These are phyloP conservation scores for Boletales sp. DNA, from an alignment of 768 basidiomycete species.

Conservation along the genomic window DNA sequence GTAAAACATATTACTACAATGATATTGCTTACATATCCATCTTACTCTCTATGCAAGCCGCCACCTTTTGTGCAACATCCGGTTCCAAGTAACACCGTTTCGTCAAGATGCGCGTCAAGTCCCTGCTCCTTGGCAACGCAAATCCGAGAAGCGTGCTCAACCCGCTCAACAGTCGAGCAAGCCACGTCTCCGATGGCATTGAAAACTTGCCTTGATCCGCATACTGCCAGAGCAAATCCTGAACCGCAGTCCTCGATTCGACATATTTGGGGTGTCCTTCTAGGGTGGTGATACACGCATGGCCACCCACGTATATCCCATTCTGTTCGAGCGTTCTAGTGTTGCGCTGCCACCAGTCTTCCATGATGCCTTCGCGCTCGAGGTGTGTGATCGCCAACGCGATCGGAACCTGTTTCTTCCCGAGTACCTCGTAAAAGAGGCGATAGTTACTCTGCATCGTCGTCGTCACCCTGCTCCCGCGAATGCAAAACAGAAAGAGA, in stretches of 20 bases:
- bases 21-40: conserved; percentile 6
- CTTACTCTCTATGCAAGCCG: conserved; percentile 18
- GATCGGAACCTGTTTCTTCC: conserved; percentile 35
- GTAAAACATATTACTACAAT: conserved; percentile 4
- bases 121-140: conserved; percentile 16
- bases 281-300: conserved; percentile 30
- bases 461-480: conserved; percentile 27
- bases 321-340: conserved; percentile 11
- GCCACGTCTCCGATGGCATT: conserved; percentile 22
- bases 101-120: conserved; percentile 20
- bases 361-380: conserved; percentile 30
- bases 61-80: conserved; percentile 22
- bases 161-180: conserved; percentile 16
- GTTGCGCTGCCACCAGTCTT: conserved; percentile 31
- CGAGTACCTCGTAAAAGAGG: conserved; percentile 39
- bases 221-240: conserved; percentile 19
- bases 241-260: conserved; percentile 17
- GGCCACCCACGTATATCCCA: conserved; percentile 18
- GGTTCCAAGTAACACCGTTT: conserved; percentile 23
- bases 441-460: conserved; percentile 29
- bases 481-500: conserved; percentile 32
- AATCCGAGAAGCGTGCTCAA: conserved; percentile 15
- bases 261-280: conserved; percentile 19
- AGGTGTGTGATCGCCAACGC: conserved; percentile 38
- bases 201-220: conserved; percentile 23